Evolutionary conservation across 495 filamentous ascomycete species (phyloP), one percentile per base, ranked within the genome.

Genomic region (Sporormia fimetaria): DNA sequence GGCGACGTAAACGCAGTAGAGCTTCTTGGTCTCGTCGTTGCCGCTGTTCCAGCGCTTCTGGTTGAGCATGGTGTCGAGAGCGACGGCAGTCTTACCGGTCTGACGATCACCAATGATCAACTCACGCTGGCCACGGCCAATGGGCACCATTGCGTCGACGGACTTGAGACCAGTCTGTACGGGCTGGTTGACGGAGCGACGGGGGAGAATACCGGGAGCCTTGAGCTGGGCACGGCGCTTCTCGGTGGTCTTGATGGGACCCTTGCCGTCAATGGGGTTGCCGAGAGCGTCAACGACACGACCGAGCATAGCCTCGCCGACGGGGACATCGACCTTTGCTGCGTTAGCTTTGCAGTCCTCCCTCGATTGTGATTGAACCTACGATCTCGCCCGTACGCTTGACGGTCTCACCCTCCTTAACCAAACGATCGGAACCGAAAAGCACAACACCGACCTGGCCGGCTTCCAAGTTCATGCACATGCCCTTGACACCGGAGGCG

Each of bases 401-500:
- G 66, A 98, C 90, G 49, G 83, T 92, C 74, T 98, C 92, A 58
- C 90, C 90, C 70, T 98, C 92, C 76, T 87, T 93, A 74, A 98
- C 90, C 58, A 94, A 78, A 83, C 90, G 87, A 73, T 98, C 90
- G 60, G 90, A 96, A 76, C 90, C 90, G 73, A 98, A 98, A 56
- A 98, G 79, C 76, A 98, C 90, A 55, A 98, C 90, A 94, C 90
- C 90, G 68, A 98, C 90, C 70, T 96, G 92, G 67, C 90, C 90
- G 66, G 90, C 90, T 71, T 98, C 90, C 65, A 98, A 76, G 80
- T 98, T 98, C 87, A 98, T 94, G 83, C 92, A 96, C 90, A 98
- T 98, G 66, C 90, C 90, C 78, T 95, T 95, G 63, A 98, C 90
- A 67, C 90, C 90, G 54, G 90, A 98, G 57, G 90, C 86, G 74